These are phyloP conservation scores for Tetraselmis striata DNA, from an alignment of 139 green algal genomes.

Conservation along the genomic window DNA sequence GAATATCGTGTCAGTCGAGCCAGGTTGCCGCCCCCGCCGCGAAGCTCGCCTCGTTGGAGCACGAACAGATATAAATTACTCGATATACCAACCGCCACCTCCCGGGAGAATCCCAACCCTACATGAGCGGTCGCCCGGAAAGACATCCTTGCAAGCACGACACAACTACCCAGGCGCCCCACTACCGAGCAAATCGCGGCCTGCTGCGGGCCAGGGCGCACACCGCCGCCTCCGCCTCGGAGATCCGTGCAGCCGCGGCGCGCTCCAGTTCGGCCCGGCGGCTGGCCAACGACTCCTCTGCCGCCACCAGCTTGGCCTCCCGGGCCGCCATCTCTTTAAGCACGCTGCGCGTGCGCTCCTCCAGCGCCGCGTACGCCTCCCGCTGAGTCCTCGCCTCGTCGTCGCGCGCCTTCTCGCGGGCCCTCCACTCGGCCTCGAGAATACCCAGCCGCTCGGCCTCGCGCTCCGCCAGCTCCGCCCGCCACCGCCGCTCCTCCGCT, in stretches of 20 bases:
- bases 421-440: constrained; percentile 56
- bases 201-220: too few species aligned
- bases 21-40: too few species aligned
- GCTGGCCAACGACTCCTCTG: constrained; percentile 17
- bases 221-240: constrained; percentile 55
- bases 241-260: constrained; percentile 37
- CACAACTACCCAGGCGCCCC: too few species aligned
- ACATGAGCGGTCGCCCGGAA: too few species aligned
- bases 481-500: constrained; percentile 41
- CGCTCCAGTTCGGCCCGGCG: constrained; percentile 39
- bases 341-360: constrained; percentile 34
- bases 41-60: too few species aligned
- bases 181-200: too few species aligned
- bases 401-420: constrained; percentile 35
- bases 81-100: too few species aligned
- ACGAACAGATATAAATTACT: too few species aligned
- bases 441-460: constrained; percentile 48
- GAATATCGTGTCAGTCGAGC: too few species aligned
- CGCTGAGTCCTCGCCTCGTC: constrained; percentile 13
- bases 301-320: constrained; percentile 4
- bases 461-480: constrained; percentile 32
- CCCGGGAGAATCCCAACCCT: too few species aligned
- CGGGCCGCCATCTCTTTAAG: not conserved
- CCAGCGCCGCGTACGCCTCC: constrained; percentile 28
- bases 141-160: too few species aligned